Percentiles rank a stretch among this genome's conserved stretches.
These are phyloP conservation scores for Fusarium miscanthi DNA, from an alignment of 2,329 filamentous ascomycete genomes.

Conservation along the genomic window DNA sequence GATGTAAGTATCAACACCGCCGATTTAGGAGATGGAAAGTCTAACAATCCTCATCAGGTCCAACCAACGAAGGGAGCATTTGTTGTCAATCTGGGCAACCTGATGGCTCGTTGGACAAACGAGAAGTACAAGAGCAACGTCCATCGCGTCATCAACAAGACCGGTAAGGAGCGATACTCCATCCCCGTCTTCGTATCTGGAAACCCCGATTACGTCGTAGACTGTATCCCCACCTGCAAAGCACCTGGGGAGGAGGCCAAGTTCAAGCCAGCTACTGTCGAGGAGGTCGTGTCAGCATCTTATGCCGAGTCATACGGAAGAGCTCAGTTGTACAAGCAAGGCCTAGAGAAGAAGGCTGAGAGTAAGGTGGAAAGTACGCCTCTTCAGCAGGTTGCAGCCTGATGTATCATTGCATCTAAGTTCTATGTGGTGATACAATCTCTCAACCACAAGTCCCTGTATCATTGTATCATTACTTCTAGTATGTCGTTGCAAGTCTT, in stretches of 20 bases:
- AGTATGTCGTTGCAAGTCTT: not conserved
- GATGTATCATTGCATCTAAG: not conserved
- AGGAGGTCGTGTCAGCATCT: conserved; percentile 47
- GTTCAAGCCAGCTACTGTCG: conserved; percentile 48
- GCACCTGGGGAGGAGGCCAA: conserved; percentile 28
- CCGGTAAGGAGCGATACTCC: conserved; percentile 62
- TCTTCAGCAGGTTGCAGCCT: not conserved
- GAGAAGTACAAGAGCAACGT: conserved; percentile 63
- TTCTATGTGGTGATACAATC: too few species aligned
- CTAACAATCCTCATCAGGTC: not conserved
- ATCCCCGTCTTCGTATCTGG: conserved; percentile 68
- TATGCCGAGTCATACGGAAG: conserved; percentile 51
- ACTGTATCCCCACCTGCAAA: conserved; percentile 2
- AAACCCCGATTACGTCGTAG: conserved; percentile 46
- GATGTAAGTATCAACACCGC: conserved; percentile 38
- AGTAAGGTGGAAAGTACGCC: not conserved
- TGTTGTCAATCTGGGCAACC: conserved; percentile 64
- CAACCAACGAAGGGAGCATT: conserved; percentile 49
- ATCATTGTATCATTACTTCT: not conserved
- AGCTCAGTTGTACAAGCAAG: conserved; percentile 49
- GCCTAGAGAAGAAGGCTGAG: conserved; percentile 18
- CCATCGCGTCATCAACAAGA: conserved; percentile 66
- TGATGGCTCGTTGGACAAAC: conserved; percentile 63
- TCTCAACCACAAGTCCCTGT: too few species aligned
- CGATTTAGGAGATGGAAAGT: rapidly evolving